Evolutionary conservation across 148 eudicot genomes (phyloP).

Genomic region (Simmondsia chinensis): DNA sequence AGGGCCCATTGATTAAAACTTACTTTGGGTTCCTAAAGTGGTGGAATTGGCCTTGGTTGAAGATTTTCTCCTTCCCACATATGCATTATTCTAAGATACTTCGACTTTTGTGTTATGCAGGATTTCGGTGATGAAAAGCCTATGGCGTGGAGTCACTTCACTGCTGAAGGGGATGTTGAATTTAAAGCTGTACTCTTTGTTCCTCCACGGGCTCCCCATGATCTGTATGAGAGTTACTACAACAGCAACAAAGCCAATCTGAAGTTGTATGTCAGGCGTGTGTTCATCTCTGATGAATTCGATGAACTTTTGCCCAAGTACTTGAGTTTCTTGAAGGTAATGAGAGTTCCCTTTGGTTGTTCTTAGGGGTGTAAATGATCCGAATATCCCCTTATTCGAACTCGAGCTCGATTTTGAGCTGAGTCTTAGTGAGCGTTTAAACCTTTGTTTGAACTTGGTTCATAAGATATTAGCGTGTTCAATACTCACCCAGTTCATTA

Average conservation of each 20-base stretch:
- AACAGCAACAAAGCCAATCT: constrained; percentile 80
- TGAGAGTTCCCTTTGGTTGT: too few relatives aligned
- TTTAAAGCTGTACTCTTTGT: constrained; percentile 94
- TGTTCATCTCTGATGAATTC: constrained; percentile 97
- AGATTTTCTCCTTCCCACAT: too few relatives aligned
- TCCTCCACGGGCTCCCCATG: constrained; percentile 96
- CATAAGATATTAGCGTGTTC: too few relatives aligned
- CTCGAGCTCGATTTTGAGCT: too few relatives aligned
- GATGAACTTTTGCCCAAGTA: constrained; percentile 96
- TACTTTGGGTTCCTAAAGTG: too few relatives aligned
- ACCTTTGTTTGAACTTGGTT: neutral
- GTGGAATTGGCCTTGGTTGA: too few relatives aligned
- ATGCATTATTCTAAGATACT: neutral
- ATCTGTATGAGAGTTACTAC: constrained; percentile 95
- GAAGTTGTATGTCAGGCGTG: constrained; percentile 87
- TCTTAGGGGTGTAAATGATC: too few relatives aligned
- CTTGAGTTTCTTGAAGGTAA: constrained; percentile 80
- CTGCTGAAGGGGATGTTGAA: constrained; percentile 98
- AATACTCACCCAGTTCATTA: too few relatives aligned
- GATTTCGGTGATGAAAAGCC: constrained; percentile 94
- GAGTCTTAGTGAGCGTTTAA: too few relatives aligned
- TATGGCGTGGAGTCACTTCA: constrained; percentile 90
- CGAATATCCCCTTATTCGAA: too few relatives aligned
- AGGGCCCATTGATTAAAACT: too few relatives aligned
- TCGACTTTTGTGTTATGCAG: constrained; percentile 20